Percentiles rank a stretch among this genome's conserved stretches.
These are phyloP conservation scores for Hyphodiscus sp. DNA, from an alignment of 2,329 filamentous ascomycete genomes.

Conservation along the genomic window DNA sequence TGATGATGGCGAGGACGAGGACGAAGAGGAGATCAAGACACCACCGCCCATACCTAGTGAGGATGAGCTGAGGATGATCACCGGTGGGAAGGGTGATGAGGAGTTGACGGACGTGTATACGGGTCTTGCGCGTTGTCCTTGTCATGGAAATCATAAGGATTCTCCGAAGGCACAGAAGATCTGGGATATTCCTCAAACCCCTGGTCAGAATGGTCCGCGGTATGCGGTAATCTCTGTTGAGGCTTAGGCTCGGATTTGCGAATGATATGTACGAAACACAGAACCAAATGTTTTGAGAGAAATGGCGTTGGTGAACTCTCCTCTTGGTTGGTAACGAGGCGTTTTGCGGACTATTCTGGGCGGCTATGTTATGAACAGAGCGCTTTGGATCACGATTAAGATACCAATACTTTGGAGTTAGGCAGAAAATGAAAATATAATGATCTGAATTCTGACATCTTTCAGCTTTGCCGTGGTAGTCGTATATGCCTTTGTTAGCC, in stretches of 20 bases:
- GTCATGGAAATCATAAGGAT: slow-evolving; percentile 11
- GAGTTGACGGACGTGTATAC: slow-evolving; percentile 14
- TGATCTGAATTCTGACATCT: too few relatives aligned
- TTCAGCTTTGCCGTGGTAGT: too few relatives aligned
- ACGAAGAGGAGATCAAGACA: slow-evolving; percentile 2
- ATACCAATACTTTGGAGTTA: background rate
- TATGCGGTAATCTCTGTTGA: slow-evolving; percentile 8
- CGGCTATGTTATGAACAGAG: background rate
- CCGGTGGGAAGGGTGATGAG: slow-evolving; percentile 6
- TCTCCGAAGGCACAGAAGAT: slow-evolving; percentile 12
- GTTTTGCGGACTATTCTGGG: background rate
- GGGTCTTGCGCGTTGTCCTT: slow-evolving; percentile 15
- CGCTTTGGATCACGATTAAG: background rate
- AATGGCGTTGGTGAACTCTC: background rate
- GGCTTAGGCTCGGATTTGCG: background rate
- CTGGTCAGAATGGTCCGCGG: slow-evolving; percentile 3
- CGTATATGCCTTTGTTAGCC: too few relatives aligned
- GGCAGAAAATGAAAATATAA: background rate
- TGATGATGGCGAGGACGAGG: slow-evolving; percentile 8
- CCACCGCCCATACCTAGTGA: background rate
- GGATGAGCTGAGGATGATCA: slow-evolving; percentile 15
- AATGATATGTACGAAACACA: background rate
- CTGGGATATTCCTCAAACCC: slow-evolving; percentile 18
- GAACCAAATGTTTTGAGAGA: background rate
- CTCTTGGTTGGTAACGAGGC: background rate